Evolutionary conservation across 768 basidiomycete genomes (phyloP).

Genomic region (Lactifluus rugatus): DNA sequence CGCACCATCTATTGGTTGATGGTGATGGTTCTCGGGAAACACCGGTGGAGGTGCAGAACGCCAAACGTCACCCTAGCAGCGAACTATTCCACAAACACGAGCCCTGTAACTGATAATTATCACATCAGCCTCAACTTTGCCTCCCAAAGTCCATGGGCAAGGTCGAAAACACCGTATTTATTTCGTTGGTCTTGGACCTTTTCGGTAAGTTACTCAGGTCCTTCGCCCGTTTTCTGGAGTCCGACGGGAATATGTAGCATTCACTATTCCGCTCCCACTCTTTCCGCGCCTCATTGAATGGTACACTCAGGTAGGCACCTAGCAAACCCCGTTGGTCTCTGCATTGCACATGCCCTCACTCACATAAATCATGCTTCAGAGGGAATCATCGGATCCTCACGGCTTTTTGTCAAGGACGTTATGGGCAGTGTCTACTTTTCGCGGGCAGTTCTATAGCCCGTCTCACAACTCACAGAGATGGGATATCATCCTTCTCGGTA

Average conservation of each 20-base stretch:
- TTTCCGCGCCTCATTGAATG: slow-evolving; percentile 97
- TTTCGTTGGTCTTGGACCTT: slow-evolving; percentile 85
- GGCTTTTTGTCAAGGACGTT: slow-evolving; percentile 71
- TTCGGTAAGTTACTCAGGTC: slow-evolving; percentile 37
- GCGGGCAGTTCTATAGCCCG: slow-evolving; percentile 55
- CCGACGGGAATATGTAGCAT: slow-evolving; percentile 40
- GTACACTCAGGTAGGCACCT: slow-evolving; percentile 55
- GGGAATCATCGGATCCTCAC: slow-evolving; percentile 59
- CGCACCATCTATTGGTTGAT: too few species aligned
- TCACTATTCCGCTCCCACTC: slow-evolving; percentile 91
- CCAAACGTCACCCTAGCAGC: too few species aligned
- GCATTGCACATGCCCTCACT: not conserved
- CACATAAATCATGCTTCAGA: slow-evolving; percentile 29
- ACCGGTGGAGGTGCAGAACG: too few species aligned
- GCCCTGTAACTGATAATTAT: too few species aligned
- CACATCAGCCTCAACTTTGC: not conserved
- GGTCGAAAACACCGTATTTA: slow-evolving; percentile 77
- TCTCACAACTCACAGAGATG: slow-evolving; percentile 62
- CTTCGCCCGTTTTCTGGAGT: not conserved
- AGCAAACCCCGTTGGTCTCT: not conserved
- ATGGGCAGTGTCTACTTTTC: slow-evolving; percentile 50
- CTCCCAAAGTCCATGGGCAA: slow-evolving; percentile 38
- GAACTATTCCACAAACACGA: too few species aligned
- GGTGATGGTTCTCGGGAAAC: too few species aligned
- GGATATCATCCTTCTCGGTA: slow-evolving; percentile 91